Evolutionary conservation across 202 grass and related monocot genomes (phyloP), one percentile per base, ranked within the genome.

Genomic region (Schoenoplectus tabernaemontani): DNA sequence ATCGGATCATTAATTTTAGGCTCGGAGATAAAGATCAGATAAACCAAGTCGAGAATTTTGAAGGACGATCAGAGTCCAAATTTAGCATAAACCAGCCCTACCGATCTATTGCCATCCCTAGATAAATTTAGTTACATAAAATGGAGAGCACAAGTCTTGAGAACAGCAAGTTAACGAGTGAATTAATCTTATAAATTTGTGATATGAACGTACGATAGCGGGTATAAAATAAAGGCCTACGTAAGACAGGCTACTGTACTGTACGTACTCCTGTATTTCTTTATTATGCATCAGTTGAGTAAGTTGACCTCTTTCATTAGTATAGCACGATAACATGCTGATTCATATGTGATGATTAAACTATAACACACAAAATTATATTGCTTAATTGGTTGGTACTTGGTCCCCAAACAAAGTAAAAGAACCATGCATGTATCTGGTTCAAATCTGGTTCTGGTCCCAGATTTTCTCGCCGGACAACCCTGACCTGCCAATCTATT

Each of bases 261-360:
- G 36, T 37, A 37, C 36, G 36, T 37, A 37, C 36, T 3, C 46
- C 2, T 50, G 46, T 13, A 50, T 12, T 50, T 50, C 9, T 50
- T 50, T 37, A 3, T 3, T 37, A 50, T 50, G 9, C 9, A 37
- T 37, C 3, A 20, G 24, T 53, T 57, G 71, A 76, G 24, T 76
- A 56, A 76, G 72, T 76, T 76, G 72, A 76, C 72, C 44, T 76
- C 37, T 76, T 36, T 57, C 16, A 20, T 56, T 57, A 57, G 39
- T 50, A 73, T 48, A 73, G 16, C 17, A 23, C 16, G 38, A 72
- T 76, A 51, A 50, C 20, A 54, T 34, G 46, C 37, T 12, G 19
- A 64, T 65, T 24, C 37, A n/a, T 54, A 34, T 7, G 30, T n/a
- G n/a, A n/a, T n/a, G 12, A 13, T 4, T 36, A 64, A 64, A 36